A percentile compares a stretch with the other conserved stretches of the same genome.
phyloP scores from a whole-genome alignment of 2,329 filamentous ascomycete species.

The Plectosphaerella plurivora region DNA sequence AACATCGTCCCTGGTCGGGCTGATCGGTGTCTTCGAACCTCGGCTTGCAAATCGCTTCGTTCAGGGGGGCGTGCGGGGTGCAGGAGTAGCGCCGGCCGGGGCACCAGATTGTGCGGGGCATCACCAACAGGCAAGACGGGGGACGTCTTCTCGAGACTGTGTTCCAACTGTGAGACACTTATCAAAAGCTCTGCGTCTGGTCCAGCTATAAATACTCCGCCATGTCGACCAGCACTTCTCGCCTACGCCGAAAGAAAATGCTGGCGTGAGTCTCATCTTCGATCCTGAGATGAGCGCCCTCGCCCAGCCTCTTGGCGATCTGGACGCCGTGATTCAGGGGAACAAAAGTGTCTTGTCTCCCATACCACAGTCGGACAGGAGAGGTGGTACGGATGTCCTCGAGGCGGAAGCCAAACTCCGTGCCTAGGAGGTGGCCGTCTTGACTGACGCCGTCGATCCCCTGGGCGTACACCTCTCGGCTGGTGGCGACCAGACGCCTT shows the following conservation, averaged over 20 bases:
- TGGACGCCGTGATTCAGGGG: constrained; percentile 8
- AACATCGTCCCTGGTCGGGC: too few species aligned
- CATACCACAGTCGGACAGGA: constrained; percentile 9
- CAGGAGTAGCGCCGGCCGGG: too few species aligned
- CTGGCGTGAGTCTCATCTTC: constrained; percentile 11
- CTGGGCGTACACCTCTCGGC: constrained; percentile 7
- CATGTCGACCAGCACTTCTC: not conserved
- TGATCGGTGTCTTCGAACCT: too few species aligned
- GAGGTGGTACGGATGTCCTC: constrained; percentile 7
- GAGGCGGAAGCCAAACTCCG: constrained; percentile 7
- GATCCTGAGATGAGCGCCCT: not conserved
- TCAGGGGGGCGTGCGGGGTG: too few species aligned
- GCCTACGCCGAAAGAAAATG: constrained; percentile 8
- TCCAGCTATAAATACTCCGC: not conserved
- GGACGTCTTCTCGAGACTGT: too few species aligned
- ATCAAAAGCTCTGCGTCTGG: too few species aligned
- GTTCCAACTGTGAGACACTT: too few species aligned
- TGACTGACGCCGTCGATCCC: constrained; percentile 7
- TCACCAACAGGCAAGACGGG: too few species aligned
- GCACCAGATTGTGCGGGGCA: too few species aligned
- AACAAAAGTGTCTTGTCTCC: constrained; percentile 5
- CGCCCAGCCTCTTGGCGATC: constrained; percentile 8
- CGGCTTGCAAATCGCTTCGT: too few species aligned
- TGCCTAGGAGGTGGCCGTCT: constrained; percentile 6
- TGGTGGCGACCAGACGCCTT: constrained; percentile 5